Evolutionary conservation across 805 yeast species (phyloP).

Genomic region (Ogataea henricii): DNA sequence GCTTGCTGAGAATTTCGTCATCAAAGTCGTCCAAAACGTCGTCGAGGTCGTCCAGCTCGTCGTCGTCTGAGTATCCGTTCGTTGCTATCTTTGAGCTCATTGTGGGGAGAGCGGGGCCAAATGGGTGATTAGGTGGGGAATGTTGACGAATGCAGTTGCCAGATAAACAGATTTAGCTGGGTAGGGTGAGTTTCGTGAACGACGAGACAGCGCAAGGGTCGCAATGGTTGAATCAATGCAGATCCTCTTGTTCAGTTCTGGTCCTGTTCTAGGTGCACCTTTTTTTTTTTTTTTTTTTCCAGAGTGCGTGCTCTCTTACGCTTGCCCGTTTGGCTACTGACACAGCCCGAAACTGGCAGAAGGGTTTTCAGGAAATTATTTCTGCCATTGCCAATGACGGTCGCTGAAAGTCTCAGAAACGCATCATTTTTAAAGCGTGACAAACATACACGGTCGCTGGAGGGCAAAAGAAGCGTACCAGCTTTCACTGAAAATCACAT

Average conservation of each 20-base stretch:
- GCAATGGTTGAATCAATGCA: not conserved
- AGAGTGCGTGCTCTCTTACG: conserved; percentile 12
- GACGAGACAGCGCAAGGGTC: too few species aligned
- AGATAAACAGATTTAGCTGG: not conserved
- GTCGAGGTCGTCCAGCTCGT: conserved; percentile 75
- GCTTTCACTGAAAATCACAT: not conserved
- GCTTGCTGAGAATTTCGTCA: conserved; percentile 63
- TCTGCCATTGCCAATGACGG: conserved; percentile 1
- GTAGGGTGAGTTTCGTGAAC: too few species aligned
- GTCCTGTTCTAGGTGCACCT: not conserved
- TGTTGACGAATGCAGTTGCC: not conserved
- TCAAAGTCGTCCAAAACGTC: conserved; percentile 86
- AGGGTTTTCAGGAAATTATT: too few species aligned
- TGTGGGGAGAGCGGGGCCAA: not conserved
- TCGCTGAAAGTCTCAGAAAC: not conserved
- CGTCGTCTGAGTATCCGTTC: conserved; percentile 35
- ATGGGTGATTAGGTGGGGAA: not conserved
- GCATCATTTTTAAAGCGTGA: not conserved
- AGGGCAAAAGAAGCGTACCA: not conserved
- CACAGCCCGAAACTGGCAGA: conserved; percentile 13
- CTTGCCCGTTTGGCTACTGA: conserved; percentile 13
- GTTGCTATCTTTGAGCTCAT: conserved; percentile 11
- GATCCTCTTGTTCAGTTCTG: too few species aligned
- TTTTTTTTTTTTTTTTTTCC: not conserved
- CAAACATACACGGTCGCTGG: not conserved